These are phyloP conservation scores for Erodium texanum DNA, from an alignment of 441 rosid species.

Conservation along the genomic window DNA sequence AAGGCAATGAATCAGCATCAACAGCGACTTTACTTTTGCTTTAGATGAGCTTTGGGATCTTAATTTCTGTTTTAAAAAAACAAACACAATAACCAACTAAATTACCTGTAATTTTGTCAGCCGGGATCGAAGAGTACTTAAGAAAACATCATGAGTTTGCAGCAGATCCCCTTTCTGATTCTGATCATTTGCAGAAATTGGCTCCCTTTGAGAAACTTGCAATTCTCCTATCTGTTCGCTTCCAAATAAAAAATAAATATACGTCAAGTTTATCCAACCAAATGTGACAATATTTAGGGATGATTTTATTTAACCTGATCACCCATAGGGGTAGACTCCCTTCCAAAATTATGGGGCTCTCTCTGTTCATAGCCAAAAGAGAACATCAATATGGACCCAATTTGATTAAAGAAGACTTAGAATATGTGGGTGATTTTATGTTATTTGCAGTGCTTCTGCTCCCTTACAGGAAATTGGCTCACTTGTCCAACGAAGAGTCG, in stretches of 20 bases:
- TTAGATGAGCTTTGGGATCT: neutral
- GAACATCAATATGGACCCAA: neutral
- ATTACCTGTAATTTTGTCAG: constrained; percentile 80
- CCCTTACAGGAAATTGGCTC: neutral
- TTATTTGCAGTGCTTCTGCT: neutral
- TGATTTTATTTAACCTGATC: neutral
- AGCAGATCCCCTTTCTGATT: constrained; percentile 53
- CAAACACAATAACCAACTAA: constrained; percentile 9
- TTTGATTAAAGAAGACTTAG: neutral
- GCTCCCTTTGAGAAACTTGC: constrained; percentile 47
- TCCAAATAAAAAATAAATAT: constrained; percentile 15
- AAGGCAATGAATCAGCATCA: neutral
- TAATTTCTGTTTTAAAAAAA: neutral
- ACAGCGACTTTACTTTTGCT: neutral
- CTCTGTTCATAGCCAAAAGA: neutral
- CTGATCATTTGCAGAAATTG: constrained; percentile 16
- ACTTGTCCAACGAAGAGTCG: neutral
- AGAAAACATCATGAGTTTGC: constrained; percentile 59
- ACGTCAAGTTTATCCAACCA: neutral
- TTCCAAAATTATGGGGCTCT: neutral
- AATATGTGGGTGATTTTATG: neutral
- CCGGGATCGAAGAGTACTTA: constrained; percentile 68
- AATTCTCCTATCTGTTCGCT: constrained; percentile 53
- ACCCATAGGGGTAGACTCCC: neutral
- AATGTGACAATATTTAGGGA: neutral